phyloP scores from a whole-genome alignment of 179 eudicot genomes.

The Beta lomatogona region DNA sequence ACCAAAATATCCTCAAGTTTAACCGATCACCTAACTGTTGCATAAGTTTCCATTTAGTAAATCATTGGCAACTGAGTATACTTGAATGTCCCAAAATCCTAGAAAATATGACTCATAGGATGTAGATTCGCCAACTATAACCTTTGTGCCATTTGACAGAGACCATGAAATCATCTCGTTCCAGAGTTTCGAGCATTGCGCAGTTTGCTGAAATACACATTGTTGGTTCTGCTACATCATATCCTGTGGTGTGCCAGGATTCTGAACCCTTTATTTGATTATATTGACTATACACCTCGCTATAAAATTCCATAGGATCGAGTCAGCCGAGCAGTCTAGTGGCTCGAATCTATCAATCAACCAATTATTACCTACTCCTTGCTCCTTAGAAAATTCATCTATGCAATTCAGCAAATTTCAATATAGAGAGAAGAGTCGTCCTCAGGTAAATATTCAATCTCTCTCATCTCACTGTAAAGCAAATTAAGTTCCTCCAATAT shows the following conservation, averaged over 20 bases:
- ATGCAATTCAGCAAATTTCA: slow-evolving; percentile 16
- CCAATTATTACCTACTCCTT: neutral
- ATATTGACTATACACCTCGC: neutral
- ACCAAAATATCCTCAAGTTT: no score
- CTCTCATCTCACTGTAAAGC: slow-evolving; percentile 54
- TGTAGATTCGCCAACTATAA: neutral
- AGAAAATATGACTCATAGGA: neutral
- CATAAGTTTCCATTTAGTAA: no score
- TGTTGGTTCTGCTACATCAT: neutral
- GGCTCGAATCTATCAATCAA: neutral
- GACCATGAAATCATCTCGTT: neutral
- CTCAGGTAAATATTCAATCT: slow-evolving; percentile 36
- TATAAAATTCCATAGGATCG: neutral
- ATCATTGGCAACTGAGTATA: neutral
- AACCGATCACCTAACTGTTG: no score
- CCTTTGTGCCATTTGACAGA: neutral
- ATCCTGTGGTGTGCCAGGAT: neutral
- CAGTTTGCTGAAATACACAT: neutral
- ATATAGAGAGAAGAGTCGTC: slow-evolving; percentile 23
- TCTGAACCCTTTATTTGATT: neutral
- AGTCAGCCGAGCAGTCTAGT: neutral
- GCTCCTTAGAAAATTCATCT: neutral
- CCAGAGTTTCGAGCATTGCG: neutral
- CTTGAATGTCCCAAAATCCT: neutral
- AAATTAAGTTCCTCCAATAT: slow-evolving; percentile 48